Percentiles rank a stretch among this genome's conserved stretches.
phyloP scores from a whole-genome alignment of 345 rosid genomes.

The Salix suchowensis region DNA sequence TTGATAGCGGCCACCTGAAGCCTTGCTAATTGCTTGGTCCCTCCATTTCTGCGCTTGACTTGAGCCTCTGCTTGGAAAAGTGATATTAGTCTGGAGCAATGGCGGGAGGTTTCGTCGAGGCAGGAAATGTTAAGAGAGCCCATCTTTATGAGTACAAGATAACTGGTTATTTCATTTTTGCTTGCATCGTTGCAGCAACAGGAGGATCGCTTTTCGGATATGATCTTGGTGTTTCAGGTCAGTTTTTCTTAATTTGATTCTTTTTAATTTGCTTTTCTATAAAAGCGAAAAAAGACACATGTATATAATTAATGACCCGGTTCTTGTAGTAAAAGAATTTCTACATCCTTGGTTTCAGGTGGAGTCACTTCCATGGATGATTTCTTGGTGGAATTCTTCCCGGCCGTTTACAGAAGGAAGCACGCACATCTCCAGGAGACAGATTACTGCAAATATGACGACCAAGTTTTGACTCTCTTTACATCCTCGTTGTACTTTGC shows the following conservation, averaged over 20 bases:
- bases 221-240: constrained; percentile 35
- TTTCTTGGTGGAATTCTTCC: constrained; percentile 78
- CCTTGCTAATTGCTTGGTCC: no score
- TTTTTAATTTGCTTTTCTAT: background rate
- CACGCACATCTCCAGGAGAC: constrained; percentile 66
- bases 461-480: constrained; percentile 72
- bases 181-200: constrained; percentile 22
- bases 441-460: constrained; percentile 89
- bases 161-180: constrained; percentile 26
- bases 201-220: constrained; percentile 30
- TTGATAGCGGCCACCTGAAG: no score
- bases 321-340: background rate
- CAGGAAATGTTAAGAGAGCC: constrained; percentile 10
- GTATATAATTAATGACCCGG: no score
- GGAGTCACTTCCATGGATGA: constrained; percentile 98
- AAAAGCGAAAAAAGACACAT: no score
- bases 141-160: constrained; percentile 20
- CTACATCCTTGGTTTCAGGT: constrained; percentile 35
- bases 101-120: constrained; percentile 12
- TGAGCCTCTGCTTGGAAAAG: background rate
- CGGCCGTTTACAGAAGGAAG: constrained; percentile 59
- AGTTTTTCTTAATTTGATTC: background rate
- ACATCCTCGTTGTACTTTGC: constrained; percentile 86
- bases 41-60: no score
- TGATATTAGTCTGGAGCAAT: background rate